Base-by-base conservation (phyloP, 2,329 filamentous ascomycete species). In the Dissoconium aciculare region DNA sequence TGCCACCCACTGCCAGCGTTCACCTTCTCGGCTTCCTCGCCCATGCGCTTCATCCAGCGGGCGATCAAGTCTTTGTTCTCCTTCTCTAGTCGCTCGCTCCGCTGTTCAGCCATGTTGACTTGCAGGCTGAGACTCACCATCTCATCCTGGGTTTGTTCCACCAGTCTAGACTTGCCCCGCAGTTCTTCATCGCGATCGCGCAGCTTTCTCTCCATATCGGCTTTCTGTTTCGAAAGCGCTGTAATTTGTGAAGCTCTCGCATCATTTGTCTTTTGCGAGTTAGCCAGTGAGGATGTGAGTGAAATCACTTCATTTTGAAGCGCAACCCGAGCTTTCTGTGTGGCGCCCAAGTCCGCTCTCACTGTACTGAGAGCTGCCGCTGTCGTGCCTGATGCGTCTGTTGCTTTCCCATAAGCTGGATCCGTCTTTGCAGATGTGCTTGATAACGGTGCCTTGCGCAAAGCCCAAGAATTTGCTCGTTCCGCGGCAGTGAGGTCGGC, bases 51-150 rank as follows among this genome's bases (percentile, higher is more conserved):
- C 78, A 95, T 85, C 83, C 85, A 95, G 32, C 89, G 68, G 52
- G 84, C 78, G 31, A 94, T 74, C 33, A 98, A 64, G 43, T 93
- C 80, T 50, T 81, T 75, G 51, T 95, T 95, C 53, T 95, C 89
- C 36, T 66, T 67, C 50, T 74, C 71, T 39, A 92, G 61, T 54
- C 73, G 75, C 50, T 77, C 73, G 15, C 69, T 66, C 49, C 74
- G 72, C 52, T 85, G 71, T 53, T 91, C 84, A 3, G 78, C 75
- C 63, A 94, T 71, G 44, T 89, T 84, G 26, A 94, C 65, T 55
- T 95, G 80, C 42, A 95, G 64, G 43, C 85, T 85, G 27, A 94
- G 59, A 1, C 82, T 77, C 30, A 92, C 75, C 56, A 93, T 76
- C 55, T 98, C 89, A 56, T 94, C 85, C 58, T 95, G 87, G 31